Conservation (phyloP, 1,284 basidiomycete species). For the Malassezia obtusa region DNA sequence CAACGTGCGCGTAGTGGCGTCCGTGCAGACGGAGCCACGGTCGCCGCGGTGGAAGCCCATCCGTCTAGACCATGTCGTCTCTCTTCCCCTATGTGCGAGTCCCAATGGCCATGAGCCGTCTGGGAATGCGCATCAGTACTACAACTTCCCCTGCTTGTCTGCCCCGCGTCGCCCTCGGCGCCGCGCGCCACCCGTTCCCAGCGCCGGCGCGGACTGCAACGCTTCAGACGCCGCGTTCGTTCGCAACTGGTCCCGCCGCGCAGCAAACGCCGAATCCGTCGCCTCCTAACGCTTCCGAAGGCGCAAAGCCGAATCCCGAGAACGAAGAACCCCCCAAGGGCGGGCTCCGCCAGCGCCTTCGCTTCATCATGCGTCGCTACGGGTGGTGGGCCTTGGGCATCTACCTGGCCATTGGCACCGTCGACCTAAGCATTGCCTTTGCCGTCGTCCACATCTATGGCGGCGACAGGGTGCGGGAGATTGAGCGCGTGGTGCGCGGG, state of each 20-base stretch:
- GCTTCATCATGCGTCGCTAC: constrained; percentile 35
- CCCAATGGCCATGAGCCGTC: too few species aligned
- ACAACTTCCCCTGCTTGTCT: too few species aligned
- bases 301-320: neutral
- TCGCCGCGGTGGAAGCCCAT: too few species aligned
- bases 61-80: too few species aligned
- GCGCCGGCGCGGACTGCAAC: too few species aligned
- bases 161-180: too few species aligned
- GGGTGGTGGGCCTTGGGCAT: constrained; percentile 46
- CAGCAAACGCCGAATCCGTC: neutral
- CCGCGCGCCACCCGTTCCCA: too few species aligned
- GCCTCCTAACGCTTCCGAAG: neutral
- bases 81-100: too few species aligned
- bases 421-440: constrained; percentile 58
- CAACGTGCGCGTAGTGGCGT: neutral
- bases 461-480: constrained; percentile 71
- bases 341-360: constrained; percentile 11
- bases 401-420: constrained; percentile 28
- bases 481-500: constrained; percentile 55
- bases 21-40: neutral
- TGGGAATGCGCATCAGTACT: too few species aligned
- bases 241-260: neutral
- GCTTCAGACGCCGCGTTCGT: too few species aligned
- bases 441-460: constrained; percentile 75
- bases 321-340: neutral